Evolutionary conservation across 768 basidiomycete species (phyloP), one percentile per base, ranked within the genome.

Genomic region (Lactarius evosmus): DNA sequence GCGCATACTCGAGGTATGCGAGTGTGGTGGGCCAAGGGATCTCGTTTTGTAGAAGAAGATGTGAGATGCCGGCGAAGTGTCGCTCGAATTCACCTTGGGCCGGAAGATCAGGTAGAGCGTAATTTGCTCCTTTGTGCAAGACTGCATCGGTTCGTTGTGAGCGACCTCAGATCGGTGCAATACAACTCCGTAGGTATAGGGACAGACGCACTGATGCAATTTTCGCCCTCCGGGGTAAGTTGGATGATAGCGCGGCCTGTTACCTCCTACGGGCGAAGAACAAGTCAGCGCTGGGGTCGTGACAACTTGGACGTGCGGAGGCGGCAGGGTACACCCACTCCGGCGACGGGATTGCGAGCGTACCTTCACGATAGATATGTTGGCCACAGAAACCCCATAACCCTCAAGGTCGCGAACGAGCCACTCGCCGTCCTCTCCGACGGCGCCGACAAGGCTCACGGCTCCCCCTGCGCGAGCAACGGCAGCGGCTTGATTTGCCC

Each of bases 181-280:
- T 12, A 40, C 19, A 7, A 36, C 1, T 17, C 19, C 17, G 34
- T 22, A 25, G 0, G 41, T 19, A 5, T 22, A 27, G 12, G 29
- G 16, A 3, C 14, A 54, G 29, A 72, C 80, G 55, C 61, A 85
- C 85, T 80, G 68, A 87, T 87, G 67, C 83, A 81, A 64, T 87
- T 87, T 71, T 87, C 84, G 36, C 85, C 85, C 25, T 76, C 74
- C 7, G 80, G 75, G 5, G 82, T 75, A 3, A 87, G 78, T 69
- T 87, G 85, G 29, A 87, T 85, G 22, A 86, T 76, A 1, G 85
- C 85, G 3, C 85, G 77, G 16, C 85, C 85, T 2, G 83, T 86
- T 0, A 79, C 76, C 63, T 78, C 79, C 81, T 83, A 62, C 33
- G 12, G 22, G 17, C 53, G 4, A 11, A 25, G 40, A 7, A 17